Evolutionary conservation across 331 rosid genomes (phyloP), one percentile per base, ranked within the genome.

Genomic region (Cydonia oblonga): DNA sequence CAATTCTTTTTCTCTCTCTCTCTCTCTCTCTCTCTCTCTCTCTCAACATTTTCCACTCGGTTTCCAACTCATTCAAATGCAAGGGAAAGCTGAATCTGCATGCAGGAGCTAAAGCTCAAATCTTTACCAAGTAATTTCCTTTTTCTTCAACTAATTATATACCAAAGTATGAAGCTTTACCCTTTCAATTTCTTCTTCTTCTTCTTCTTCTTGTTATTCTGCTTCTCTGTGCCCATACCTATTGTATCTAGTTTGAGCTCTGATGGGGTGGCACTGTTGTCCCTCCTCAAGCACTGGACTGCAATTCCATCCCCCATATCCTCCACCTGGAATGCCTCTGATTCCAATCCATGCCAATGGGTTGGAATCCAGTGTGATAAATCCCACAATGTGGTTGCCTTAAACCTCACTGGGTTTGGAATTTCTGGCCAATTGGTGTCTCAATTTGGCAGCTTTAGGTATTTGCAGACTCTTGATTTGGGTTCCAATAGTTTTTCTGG

Each of bases 291-390:
- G 13, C 84, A 38, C 75, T 93, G 98, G 91, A 77, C 83, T 8
- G 69, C 9, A 4, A 46, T 84, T 23, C 89, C 90, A 53, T 25
- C 82, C 56, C 63, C 82, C 72, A 68, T 88, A 3, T 76, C 59
- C 66, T 84, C 90, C 15, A 70, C 76, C 65, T 93, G 98, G 98
- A 76, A 73, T 70, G 75, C 80, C n/a, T 86, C 90, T 51, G 74
- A 87, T 82, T 81, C 91, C 70, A 82, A 86, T 49, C 95, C 97
- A 14, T 93, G 98, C 61, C 84, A 90, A 5, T 93, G 98, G 98
- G 68, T 38, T 1, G 98, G 97, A 70, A 70, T 93, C 23, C 28
- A 70, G 5, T 90, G 98, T 58, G 82, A 85, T 82, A 46, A 15
- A 9, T 22, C 78, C 69, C 80, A 74, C 77, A 68, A 67, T 72